phyloP scores from a whole-genome alignment of 345 rosid species.

The Litchi chinensis region DNA sequence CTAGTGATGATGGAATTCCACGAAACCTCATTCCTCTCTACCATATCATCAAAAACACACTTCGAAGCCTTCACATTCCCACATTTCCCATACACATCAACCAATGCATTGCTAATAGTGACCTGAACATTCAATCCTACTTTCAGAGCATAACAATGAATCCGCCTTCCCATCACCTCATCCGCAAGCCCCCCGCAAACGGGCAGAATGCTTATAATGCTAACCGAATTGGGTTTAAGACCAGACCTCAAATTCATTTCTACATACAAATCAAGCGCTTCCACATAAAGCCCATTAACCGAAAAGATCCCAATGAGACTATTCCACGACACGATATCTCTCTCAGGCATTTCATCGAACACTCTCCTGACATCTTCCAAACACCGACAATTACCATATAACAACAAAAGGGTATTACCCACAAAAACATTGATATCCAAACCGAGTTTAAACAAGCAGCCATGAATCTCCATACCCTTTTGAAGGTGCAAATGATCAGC shows the following conservation, averaged over 20 bases:
- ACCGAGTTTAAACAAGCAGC: slow-evolving; percentile 50
- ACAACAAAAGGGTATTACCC: slow-evolving; percentile 44
- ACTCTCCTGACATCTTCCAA: slow-evolving; percentile 28
- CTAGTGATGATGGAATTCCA: slow-evolving; percentile 44
- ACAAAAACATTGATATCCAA: slow-evolving; percentile 41
- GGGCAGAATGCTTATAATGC: slow-evolving; percentile 44
- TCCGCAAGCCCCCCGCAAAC: slow-evolving; percentile 41
- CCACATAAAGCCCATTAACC: slow-evolving; percentile 25
- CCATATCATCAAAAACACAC: slow-evolving; percentile 42
- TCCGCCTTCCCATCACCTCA: slow-evolving; percentile 30
- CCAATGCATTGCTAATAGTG: slow-evolving; percentile 44
- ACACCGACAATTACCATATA: slow-evolving; percentile 37
- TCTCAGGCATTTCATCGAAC: slow-evolving; percentile 56
- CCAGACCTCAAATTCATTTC: slow-evolving; percentile 36
- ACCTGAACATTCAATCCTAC: slow-evolving; percentile 43
- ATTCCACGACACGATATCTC: slow-evolving; percentile 52
- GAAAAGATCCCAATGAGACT: slow-evolving; percentile 41
- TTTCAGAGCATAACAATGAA: slow-evolving; percentile 45
- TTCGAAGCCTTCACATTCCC: slow-evolving; percentile 31
- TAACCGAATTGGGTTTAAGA: slow-evolving; percentile 40
- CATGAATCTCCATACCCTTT: slow-evolving; percentile 69
- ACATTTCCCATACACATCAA: slow-evolving; percentile 59
- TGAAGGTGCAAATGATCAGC: slow-evolving; percentile 36
- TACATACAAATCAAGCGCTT: slow-evolving; percentile 36
- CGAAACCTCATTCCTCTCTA: slow-evolving; percentile 44